Conservation (phyloP, 352 stramenopile species). For the Globisporangium cederbergense region DNA sequence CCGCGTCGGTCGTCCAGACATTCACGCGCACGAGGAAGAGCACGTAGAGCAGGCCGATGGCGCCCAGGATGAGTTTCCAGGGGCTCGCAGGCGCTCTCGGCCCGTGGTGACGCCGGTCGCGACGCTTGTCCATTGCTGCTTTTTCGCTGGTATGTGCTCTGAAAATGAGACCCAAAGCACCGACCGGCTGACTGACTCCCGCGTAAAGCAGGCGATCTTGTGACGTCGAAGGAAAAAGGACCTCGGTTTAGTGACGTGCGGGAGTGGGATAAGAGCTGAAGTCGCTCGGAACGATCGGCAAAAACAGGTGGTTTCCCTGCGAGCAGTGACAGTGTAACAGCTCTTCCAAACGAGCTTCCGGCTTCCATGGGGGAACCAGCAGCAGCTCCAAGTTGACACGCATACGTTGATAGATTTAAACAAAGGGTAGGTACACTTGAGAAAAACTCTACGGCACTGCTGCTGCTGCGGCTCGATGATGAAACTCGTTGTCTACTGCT, state of each 20-base stretch:
- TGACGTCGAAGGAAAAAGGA: too few relatives aligned
- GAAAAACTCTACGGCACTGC: background rate
- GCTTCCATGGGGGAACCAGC: background rate
- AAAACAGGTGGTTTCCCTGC: background rate
- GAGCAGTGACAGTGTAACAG: background rate
- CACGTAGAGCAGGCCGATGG: slow-evolving; percentile 20
- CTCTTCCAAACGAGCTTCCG: background rate
- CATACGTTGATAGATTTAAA: background rate
- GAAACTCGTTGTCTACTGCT: slow-evolving; percentile 2
- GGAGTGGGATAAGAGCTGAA: background rate
- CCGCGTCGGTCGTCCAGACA: slow-evolving; percentile 7
- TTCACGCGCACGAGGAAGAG: slow-evolving; percentile 22
- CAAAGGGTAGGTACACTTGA: background rate
- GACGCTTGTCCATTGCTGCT: slow-evolving; percentile 10
- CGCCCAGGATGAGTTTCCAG: slow-evolving; percentile 14
- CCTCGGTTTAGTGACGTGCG: background rate
- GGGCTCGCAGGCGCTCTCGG: slow-evolving; percentile 5
- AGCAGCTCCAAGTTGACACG: background rate
- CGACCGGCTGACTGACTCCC: background rate
- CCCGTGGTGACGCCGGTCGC: slow-evolving; percentile 15
- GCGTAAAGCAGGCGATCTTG: background rate
- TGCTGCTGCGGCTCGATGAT: background rate
- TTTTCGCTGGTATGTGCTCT: background rate
- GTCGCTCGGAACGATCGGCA: background rate
- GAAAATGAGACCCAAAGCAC: background rate